phyloP scores from a whole-genome alignment of 371 early-diverging fungal genomes.

The Mortierella sp. region DNA sequence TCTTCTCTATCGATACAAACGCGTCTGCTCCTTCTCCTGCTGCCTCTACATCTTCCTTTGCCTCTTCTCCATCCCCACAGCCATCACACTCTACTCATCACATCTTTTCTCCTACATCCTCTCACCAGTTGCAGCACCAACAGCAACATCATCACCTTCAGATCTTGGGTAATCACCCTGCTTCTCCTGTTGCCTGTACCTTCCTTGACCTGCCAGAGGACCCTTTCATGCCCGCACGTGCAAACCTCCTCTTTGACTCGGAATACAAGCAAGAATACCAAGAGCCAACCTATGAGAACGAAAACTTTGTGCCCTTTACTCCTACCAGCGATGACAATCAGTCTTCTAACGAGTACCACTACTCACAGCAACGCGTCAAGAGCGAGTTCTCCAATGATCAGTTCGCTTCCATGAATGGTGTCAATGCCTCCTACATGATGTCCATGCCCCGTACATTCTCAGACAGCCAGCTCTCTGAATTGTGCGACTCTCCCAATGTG shows the following conservation, averaged over 20 bases:
- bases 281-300: conserved; percentile 30
- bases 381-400: conserved; percentile 21
- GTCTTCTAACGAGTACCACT: conserved; percentile 19
- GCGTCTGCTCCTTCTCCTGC: conserved; percentile 38
- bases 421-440: conserved; percentile 32
- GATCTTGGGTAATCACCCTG: conserved; percentile 53
- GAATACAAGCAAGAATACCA: conserved; percentile 44
- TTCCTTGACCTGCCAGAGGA: conserved; percentile 52
- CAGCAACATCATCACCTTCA: conserved; percentile 48
- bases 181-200: conserved; percentile 43
- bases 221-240: conserved; percentile 51
- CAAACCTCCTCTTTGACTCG: conserved; percentile 43
- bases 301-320: conserved; percentile 32
- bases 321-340: conserved; percentile 29
- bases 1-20: conserved; percentile 8
- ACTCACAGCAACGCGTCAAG: conserved; percentile 40
- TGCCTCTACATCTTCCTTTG: conserved; percentile 27
- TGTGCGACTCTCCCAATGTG: conserved; percentile 26
- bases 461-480: conserved; percentile 44
- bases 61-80: conserved; percentile 16
- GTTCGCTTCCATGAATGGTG: conserved; percentile 16
- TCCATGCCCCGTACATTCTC: conserved; percentile 49
- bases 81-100: conserved; percentile 25
- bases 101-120: conserved; percentile 21
- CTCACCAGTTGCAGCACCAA: conserved; percentile 15